Percentiles rank a stretch among this genome's conserved stretches.
These are phyloP conservation scores for Cucurbita argyrosperma DNA, from an alignment of 306 rosid species.

Conservation along the genomic window DNA sequence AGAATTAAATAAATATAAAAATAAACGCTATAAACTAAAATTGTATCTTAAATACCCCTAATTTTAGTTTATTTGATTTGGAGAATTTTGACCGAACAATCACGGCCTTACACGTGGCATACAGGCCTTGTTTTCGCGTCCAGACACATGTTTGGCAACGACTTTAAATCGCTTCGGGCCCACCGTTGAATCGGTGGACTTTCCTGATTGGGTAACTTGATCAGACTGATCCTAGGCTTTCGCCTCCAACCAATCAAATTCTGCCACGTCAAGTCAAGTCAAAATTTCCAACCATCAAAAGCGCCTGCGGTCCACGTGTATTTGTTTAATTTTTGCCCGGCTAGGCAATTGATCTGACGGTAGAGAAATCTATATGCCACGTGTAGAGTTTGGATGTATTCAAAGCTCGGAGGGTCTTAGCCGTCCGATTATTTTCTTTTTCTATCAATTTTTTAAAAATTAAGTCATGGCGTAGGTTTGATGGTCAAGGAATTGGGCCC, in stretches of 20 bases:
- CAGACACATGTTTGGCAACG: neutral
- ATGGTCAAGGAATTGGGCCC: neutral
- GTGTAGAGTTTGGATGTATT: neutral
- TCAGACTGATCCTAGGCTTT: neutral
- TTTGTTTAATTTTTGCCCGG: neutral
- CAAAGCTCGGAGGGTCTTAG: neutral
- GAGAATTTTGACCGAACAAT: neutral
- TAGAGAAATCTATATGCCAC: neutral
- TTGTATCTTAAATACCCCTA: too few relatives aligned
- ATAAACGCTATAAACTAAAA: too few relatives aligned
- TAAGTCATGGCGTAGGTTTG: neutral
- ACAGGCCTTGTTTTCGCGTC: neutral
- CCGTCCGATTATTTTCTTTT: neutral
- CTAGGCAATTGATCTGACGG: neutral
- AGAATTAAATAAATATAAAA: too few relatives aligned
- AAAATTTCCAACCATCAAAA: neutral
- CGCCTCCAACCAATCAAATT: neutral
- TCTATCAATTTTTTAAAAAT: too few relatives aligned
- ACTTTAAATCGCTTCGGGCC: neutral
- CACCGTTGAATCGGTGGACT: neutral
- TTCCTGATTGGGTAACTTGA: neutral
- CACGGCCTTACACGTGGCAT: neutral
- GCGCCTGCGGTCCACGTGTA: neutral
- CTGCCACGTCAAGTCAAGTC: neutral
- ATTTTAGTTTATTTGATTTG: too few relatives aligned